phyloP scores from a whole-genome alignment of 371 early-diverging fungal genomes.

The Lichtheimia corymbifera region DNA sequence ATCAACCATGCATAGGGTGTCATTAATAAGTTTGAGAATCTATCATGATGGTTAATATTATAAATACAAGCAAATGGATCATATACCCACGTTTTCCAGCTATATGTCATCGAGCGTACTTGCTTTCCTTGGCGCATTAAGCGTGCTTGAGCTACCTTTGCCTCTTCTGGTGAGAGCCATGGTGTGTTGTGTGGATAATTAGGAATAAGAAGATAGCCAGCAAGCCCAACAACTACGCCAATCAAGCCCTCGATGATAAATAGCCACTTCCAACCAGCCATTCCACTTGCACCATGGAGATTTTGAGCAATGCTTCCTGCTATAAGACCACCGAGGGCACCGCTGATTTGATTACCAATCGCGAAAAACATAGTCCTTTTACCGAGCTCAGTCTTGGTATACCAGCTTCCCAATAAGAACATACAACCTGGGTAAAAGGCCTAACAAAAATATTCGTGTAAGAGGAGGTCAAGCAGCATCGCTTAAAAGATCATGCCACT shows the following conservation, averaged over 20 bases:
- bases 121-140: constrained; percentile 40
- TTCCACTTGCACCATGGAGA: constrained; percentile 42
- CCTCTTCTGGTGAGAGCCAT: constrained; percentile 55
- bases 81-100: constrained; percentile 12
- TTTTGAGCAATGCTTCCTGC: constrained; percentile 6
- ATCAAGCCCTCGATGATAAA: constrained; percentile 58
- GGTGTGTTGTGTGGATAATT: constrained; percentile 55
- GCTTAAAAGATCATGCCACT: background rate
- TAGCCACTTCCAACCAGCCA: constrained; percentile 62
- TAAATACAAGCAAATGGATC: background rate
- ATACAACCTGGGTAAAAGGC: constrained; percentile 78
- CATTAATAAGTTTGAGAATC: too few species aligned
- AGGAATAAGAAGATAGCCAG: constrained; percentile 52
- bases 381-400: constrained; percentile 70
- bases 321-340: constrained; percentile 18
- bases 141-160: constrained; percentile 46
- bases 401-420: constrained; percentile 76
- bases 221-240: constrained; percentile 42
- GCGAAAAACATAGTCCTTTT: constrained; percentile 59
- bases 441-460: background rate
- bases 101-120: constrained; percentile 6
- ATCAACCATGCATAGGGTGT: constrained; percentile 21
- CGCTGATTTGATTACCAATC: constrained; percentile 16
- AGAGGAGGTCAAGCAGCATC: too few species aligned
- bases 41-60: background rate